phyloP scores from a whole-genome alignment of 2,329 filamentous ascomycete genomes.

The Cercospora zeae-maydis region DNA sequence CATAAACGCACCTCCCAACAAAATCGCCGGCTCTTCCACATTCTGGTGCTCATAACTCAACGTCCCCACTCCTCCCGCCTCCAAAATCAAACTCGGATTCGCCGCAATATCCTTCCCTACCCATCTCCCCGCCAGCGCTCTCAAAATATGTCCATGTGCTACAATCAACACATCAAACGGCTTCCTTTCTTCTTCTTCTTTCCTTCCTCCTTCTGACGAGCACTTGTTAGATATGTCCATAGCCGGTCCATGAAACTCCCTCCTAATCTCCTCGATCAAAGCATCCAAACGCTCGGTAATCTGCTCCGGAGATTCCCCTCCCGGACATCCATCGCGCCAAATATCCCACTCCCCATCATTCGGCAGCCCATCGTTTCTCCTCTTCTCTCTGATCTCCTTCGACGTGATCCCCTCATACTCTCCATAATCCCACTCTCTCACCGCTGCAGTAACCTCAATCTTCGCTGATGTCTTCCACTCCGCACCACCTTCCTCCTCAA shows the following conservation, averaged over 20 bases:
- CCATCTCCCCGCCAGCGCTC: constrained; percentile 87
- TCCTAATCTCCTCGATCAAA: constrained; percentile 70
- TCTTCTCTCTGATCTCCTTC: constrained; percentile 48
- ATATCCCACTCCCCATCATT: constrained; percentile 68
- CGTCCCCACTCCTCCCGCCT: constrained; percentile 56
- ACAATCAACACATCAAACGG: constrained; percentile 67
- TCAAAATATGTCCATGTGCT: constrained; percentile 84
- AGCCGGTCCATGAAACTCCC: constrained; percentile 41
- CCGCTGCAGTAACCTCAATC: constrained; percentile 49
- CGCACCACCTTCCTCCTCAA: constrained; percentile 8
- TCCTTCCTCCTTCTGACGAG: background rate
- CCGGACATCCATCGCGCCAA: constrained; percentile 80
- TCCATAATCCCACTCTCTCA: constrained; percentile 63
- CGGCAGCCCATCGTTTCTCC: constrained; percentile 39
- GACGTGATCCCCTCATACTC: constrained; percentile 58
- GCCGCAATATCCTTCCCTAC: constrained; percentile 67
- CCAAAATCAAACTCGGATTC: constrained; percentile 76
- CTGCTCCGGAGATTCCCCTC: constrained; percentile 67
- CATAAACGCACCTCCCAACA: constrained; percentile 51
- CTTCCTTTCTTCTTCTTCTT: background rate
- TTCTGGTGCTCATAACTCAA: constrained; percentile 51
- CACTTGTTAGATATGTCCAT: constrained; percentile 52
- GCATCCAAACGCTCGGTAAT: constrained; percentile 69
- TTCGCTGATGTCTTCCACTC: constrained; percentile 37
- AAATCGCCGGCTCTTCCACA: constrained; percentile 50